Percentiles rank a stretch among this genome's conserved stretches.
Evolutionary conservation across 225 moss, liverwort and hornwort species (phyloP).

Genomic region (Anthoceros angustus): DNA sequence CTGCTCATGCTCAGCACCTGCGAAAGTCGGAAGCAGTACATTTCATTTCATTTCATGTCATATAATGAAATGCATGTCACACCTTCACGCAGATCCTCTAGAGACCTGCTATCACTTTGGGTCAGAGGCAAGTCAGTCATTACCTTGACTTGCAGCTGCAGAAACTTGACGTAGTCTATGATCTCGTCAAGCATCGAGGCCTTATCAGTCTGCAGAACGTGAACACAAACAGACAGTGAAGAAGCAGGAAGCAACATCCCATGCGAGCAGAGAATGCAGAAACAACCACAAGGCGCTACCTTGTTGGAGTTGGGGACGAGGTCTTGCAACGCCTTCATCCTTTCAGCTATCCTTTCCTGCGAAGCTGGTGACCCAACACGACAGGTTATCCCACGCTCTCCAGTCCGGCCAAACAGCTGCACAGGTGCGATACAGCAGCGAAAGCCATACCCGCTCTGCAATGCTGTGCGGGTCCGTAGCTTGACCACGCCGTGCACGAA

Average conservation of each 20-base stretch:
- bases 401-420: neutral
- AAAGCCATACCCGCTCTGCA: constrained; percentile 71
- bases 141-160: constrained; percentile 99
- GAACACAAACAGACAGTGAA: neutral
- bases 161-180: constrained; percentile 92
- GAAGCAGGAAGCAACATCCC: no score
- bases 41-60: neutral
- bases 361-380: constrained; percentile 32
- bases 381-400: neutral
- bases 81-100: neutral
- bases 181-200: constrained; percentile 98
- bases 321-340: constrained; percentile 98
- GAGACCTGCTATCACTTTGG: neutral
- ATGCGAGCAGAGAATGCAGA: no score
- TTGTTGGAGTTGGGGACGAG: constrained; percentile 98
- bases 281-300: constrained; percentile 16
- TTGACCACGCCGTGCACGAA: constrained; percentile 95
- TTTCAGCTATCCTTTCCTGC: constrained; percentile 97
- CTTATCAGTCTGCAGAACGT: constrained; percentile 54
- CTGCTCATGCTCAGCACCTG: constrained; percentile 99
- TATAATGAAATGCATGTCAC: neutral
- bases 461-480: constrained; percentile 99
- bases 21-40: neutral
- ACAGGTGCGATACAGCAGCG: neutral
- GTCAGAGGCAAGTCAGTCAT: neutral